These are phyloP conservation scores for Candida germanica DNA, from an alignment of 805 yeast genomes.

Conservation along the genomic window DNA sequence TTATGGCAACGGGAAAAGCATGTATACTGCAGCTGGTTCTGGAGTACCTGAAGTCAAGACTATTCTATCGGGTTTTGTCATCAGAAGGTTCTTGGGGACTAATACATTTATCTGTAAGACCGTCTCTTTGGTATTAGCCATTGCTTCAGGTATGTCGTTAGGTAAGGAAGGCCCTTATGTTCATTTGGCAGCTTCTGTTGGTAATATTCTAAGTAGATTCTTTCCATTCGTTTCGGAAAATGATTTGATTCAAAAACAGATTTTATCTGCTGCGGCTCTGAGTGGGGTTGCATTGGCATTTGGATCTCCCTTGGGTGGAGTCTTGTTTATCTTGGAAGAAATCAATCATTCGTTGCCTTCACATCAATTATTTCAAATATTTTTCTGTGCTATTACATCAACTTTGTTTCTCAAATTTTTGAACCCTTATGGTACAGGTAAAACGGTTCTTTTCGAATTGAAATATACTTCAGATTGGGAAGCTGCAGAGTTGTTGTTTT, in stretches of 20 bases:
- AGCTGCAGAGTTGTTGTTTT: conserved; percentile 44
- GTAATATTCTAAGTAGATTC: conserved; percentile 48
- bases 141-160: conserved; percentile 54
- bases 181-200: conserved; percentile 57
- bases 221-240: conserved; percentile 45
- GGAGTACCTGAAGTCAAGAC: conserved; percentile 65
- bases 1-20: conserved; percentile 14
- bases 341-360: conserved; percentile 55
- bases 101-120: conserved; percentile 50
- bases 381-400: conserved; percentile 54
- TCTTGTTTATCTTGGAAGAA: conserved; percentile 54
- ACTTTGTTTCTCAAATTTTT: conserved; percentile 50
- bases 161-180: conserved; percentile 67
- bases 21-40: conserved; percentile 56
- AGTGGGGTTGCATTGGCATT: conserved; percentile 62
- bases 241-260: conserved; percentile 50
- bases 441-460: conserved; percentile 53
- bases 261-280: conserved; percentile 53
- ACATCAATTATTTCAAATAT: conserved; percentile 50
- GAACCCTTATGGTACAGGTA: conserved; percentile 60
- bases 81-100: conserved; percentile 50
- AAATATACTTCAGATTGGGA: conserved; percentile 51
- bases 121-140: conserved; percentile 46
- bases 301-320: conserved; percentile 61
- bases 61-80: conserved; percentile 56